Evolutionary conservation across 768 basidiomycete genomes (phyloP).

Genomic region (Infundibulicybe gibba): DNA sequence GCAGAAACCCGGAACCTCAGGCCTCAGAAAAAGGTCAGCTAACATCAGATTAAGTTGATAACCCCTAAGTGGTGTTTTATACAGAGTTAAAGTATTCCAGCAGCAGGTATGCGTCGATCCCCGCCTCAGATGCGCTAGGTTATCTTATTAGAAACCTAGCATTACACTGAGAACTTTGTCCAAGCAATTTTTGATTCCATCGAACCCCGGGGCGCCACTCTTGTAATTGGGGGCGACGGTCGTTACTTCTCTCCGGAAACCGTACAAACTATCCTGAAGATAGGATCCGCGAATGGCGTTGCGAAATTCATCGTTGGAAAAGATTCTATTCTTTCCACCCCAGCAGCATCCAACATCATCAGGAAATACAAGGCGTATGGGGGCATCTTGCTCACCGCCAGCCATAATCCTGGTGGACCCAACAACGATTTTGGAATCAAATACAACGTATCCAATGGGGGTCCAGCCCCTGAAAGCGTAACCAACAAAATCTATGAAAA

Average conservation of each 20-base stretch:
- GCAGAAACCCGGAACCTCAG: constrained; percentile 98
- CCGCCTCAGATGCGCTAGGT: constrained; percentile 2
- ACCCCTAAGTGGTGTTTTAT: constrained; percentile 5
- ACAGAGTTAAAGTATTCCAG: constrained; percentile 96
- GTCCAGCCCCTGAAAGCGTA: constrained; percentile 93
- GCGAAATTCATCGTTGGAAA: constrained; percentile 89
- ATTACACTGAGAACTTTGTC: constrained; percentile 99
- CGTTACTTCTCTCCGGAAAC: constrained; percentile 86
- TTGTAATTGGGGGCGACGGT: constrained; percentile 97
- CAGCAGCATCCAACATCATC: constrained; percentile 95
- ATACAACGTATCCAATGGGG: constrained; percentile 97
- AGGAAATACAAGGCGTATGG: constrained; percentile 95
- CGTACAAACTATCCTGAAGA: constrained; percentile 88
- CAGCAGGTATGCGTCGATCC: constrained; percentile 63
- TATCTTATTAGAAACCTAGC: constrained; percentile 37
- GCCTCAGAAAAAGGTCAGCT: constrained; percentile 85
- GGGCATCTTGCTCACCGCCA: constrained; percentile 94
- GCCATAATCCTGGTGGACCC: constrained; percentile 99
- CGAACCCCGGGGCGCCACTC: constrained; percentile 70
- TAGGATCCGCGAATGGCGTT: constrained; percentile 94
- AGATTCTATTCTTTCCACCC: constrained; percentile 91
- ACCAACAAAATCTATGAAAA: constrained; percentile 95
- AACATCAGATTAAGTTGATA: constrained; percentile 7
- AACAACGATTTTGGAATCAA: constrained; percentile 99
- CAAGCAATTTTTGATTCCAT: constrained; percentile 94